Evolutionary conservation across 1,284 basidiomycete species (phyloP).

Genomic region (Vanrija sp.): DNA sequence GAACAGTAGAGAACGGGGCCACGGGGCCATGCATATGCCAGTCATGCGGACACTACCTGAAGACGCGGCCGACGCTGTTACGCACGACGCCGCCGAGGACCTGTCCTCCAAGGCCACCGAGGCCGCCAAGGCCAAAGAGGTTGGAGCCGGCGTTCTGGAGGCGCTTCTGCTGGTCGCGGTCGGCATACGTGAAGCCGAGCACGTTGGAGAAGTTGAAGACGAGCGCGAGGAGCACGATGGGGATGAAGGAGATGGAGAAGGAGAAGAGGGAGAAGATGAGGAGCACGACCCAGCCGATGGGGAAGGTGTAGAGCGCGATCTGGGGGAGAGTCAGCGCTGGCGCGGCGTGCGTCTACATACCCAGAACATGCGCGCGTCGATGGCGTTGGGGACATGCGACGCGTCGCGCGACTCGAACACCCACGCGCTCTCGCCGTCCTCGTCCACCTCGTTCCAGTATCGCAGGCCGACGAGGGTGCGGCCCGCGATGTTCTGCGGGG

Average conservation of each 20-base stretch:
- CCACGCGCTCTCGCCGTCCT: constrained; percentile 92
- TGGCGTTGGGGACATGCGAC: constrained; percentile 75
- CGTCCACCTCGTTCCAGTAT: constrained; percentile 97
- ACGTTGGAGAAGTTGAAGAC: constrained; percentile 90
- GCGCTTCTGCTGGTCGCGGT: constrained; percentile 78
- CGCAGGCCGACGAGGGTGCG: constrained; percentile 83
- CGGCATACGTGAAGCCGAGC: constrained; percentile 66
- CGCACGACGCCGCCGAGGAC: constrained; percentile 72
- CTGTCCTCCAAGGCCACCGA: constrained; percentile 73
- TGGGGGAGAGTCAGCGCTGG: no score
- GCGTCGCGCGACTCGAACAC: constrained; percentile 92
- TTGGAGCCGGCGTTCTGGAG: constrained; percentile 70
- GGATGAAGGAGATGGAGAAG: constrained; percentile 82
- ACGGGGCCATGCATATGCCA: no score
- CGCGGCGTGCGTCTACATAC: constrained; percentile 32
- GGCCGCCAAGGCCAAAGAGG: constrained; percentile 51
- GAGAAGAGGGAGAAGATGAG: constrained; percentile 83
- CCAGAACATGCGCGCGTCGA: constrained; percentile 64
- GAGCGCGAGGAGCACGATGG: constrained; percentile 79
- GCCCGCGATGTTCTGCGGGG: constrained; percentile 76
- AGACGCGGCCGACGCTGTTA: constrained; percentile 72
- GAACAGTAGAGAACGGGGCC: no score
- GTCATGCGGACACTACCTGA: constrained; percentile 45
- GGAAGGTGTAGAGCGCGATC: constrained; percentile 87
- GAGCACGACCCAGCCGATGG: constrained; percentile 76